These are phyloP conservation scores for Suhomyces sp. DNA, from an alignment of 805 yeast species.

Conservation along the genomic window DNA sequence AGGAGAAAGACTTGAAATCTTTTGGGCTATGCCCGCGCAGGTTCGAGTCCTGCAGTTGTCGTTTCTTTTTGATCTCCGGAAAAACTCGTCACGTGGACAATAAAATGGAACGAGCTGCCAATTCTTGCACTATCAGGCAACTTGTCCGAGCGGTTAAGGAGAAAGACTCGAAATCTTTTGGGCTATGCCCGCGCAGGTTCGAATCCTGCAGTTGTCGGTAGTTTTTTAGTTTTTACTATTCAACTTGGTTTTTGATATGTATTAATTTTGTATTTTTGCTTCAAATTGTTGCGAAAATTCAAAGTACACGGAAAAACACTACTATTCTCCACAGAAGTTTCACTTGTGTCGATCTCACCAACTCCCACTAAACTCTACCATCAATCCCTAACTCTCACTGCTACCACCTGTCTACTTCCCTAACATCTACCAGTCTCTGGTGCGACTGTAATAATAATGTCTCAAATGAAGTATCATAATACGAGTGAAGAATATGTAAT, in stretches of 20 bases:
- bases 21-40: constrained; percentile 16
- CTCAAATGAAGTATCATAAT: too few species aligned
- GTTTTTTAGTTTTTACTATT: constrained; percentile 1
- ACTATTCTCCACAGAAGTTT: too few species aligned
- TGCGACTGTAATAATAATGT: too few species aligned
- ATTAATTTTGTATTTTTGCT: background rate
- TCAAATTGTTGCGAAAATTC: background rate
- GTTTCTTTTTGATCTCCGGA: background rate
- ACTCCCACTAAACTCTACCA: too few species aligned
- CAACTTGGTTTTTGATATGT: background rate
- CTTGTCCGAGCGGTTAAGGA: constrained; percentile 16
- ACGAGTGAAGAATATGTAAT: too few species aligned
- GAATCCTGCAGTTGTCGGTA: constrained; percentile 15
- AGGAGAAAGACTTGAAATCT: constrained; percentile 15
- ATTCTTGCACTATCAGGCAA: constrained; percentile 5
- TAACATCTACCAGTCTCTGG: too few species aligned
- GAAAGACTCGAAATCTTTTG: constrained; percentile 15
- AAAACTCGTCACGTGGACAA: background rate
- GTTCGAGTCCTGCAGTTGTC: constrained; percentile 17
- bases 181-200: constrained; percentile 17
- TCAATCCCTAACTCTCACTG: too few species aligned
- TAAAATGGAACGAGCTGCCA: background rate
- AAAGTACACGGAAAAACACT: too few species aligned
- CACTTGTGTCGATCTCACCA: too few species aligned
- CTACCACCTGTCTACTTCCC: too few species aligned